phyloP scores from a whole-genome alignment of 352 stramenopile genomes.

The Phytophthora megakarya region DNA sequence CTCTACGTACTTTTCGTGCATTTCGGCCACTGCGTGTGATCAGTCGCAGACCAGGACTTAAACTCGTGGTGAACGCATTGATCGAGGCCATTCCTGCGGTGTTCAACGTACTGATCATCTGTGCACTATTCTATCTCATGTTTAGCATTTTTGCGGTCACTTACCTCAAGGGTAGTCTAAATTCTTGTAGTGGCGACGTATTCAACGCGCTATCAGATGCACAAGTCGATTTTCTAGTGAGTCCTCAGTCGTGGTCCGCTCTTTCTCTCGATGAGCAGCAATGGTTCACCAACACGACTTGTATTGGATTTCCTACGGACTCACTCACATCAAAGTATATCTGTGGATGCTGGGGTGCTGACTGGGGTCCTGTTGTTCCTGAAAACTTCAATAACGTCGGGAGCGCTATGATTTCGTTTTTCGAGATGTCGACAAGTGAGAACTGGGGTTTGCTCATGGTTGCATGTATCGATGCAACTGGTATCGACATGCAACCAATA shows the following conservation, averaged over 20 bases:
- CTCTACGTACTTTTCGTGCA: slow-evolving; percentile 80
- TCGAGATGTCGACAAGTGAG: slow-evolving; percentile 94
- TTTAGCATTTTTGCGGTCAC: slow-evolving; percentile 95
- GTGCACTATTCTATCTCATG: slow-evolving; percentile 92
- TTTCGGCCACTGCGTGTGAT: slow-evolving; percentile 92
- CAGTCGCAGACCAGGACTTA: slow-evolving; percentile 78
- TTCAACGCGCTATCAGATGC: slow-evolving; percentile 52
- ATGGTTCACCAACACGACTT: slow-evolving; percentile 49
- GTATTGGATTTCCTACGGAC: slow-evolving; percentile 13
- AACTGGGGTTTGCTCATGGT: slow-evolving; percentile 93
- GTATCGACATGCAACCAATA: slow-evolving; percentile 92
- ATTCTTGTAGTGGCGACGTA: slow-evolving; percentile 66
- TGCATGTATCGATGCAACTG: slow-evolving; percentile 80
- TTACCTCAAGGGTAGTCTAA: slow-evolving; percentile 92
- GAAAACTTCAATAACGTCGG: slow-evolving; percentile 89
- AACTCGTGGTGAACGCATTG: slow-evolving; percentile 91
- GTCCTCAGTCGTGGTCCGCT: slow-evolving; percentile 44
- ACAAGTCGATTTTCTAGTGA: slow-evolving; percentile 55
- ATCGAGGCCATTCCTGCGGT: slow-evolving; percentile 88
- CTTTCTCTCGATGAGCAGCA: slow-evolving; percentile 41
- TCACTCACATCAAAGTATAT: slow-evolving; percentile 76
- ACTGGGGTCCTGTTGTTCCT: slow-evolving; percentile 51
- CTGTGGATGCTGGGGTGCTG: slow-evolving; percentile 58
- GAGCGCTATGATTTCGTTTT: slow-evolving; percentile 82
- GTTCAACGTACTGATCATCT: slow-evolving; percentile 89